phyloP scores from a whole-genome alignment of 176 grass and related monocot genomes.

The Eremochloa ophiuroides region DNA sequence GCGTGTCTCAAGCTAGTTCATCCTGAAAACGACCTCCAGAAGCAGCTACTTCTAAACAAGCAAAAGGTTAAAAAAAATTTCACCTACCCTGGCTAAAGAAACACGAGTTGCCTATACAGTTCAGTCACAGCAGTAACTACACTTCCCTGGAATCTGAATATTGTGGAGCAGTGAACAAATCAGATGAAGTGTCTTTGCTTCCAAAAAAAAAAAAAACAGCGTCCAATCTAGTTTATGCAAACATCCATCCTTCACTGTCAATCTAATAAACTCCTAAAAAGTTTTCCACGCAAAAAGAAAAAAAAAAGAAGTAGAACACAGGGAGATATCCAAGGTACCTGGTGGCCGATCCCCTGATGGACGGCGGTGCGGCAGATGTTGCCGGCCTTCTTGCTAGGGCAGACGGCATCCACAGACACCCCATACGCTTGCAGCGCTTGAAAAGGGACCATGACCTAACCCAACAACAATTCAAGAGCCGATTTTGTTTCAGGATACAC shows the following conservation, averaged over 20 bases:
- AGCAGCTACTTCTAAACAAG: background rate
- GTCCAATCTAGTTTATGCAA: background rate
- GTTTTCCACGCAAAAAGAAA: background rate
- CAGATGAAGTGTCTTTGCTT: background rate
- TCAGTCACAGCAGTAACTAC: background rate
- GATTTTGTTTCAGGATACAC: background rate
- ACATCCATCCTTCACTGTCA: background rate
- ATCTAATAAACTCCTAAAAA: conserved; percentile 4
- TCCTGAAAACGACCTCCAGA: background rate
- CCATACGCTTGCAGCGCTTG: conserved; percentile 94
- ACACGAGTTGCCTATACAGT: background rate
- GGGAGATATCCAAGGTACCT: conserved; percentile 42
- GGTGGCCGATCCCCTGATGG: conserved; percentile 49
- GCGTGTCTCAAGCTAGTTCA: background rate
- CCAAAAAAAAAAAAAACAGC: background rate
- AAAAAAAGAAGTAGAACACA: background rate
- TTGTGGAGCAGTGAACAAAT: background rate
- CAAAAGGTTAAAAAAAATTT: background rate
- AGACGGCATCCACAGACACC: conserved; percentile 67
- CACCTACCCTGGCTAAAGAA: background rate
- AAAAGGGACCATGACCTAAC: conserved; percentile 89
- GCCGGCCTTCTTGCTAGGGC: conserved; percentile 88
- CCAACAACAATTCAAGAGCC: conserved; percentile 22
- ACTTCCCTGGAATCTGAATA: background rate
- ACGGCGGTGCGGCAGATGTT: conserved; percentile 81